Evolutionary conservation across 176 grass and related monocot genomes (phyloP), one percentile per base, ranked within the genome.

Genomic region (Juncus effusus): DNA sequence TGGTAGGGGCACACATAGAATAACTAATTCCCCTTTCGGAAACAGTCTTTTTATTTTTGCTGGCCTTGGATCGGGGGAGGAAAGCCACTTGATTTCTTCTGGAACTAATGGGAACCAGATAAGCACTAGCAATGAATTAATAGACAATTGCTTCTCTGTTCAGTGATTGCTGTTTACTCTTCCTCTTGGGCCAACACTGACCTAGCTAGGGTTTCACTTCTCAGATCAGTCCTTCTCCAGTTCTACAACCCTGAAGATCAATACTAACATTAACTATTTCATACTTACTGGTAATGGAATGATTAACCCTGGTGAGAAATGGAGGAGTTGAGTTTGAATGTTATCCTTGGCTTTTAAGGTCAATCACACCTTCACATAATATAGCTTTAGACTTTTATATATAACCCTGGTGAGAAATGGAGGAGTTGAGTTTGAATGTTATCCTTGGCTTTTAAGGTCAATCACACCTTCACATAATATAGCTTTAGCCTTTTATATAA

Each of bases 371-470:
- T 49, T 70, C 56, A 54, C 13, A 3, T 4, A 58, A 35, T 51
- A 36, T 40, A 70, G 36, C 67, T 58, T 70, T 58, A n/a, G n/a
- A n/a, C 38, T 58, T 70, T 70, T 54, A 56, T 70, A 7, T 70
- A 38, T 45, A 7, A 45, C 3, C 7, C 42, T 16, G 13, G 8
- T 41, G 6, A 58, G 4, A 6, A 70, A 28, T 58, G 67, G 52
- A 70, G 67, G 37, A 40, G 51, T 56, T 71, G 67, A 59, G 10
- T 58, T 54, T 44, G 44, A 5, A 47, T 47, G 44, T 9, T 40
- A 71, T 58, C 51, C 67, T 71, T 71, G 13, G 67, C 67, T 71
- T 71, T 71, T 58, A 71, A 71, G 67, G 52, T 71, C 51, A 57
- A 41, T 41, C 41, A 45, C 52, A 13, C 54, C 54, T 50, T 71